Evolutionary conservation across 2,329 filamentous ascomycete species (phyloP).

Genomic region (Calonectria pseudoreteaudii): DNA sequence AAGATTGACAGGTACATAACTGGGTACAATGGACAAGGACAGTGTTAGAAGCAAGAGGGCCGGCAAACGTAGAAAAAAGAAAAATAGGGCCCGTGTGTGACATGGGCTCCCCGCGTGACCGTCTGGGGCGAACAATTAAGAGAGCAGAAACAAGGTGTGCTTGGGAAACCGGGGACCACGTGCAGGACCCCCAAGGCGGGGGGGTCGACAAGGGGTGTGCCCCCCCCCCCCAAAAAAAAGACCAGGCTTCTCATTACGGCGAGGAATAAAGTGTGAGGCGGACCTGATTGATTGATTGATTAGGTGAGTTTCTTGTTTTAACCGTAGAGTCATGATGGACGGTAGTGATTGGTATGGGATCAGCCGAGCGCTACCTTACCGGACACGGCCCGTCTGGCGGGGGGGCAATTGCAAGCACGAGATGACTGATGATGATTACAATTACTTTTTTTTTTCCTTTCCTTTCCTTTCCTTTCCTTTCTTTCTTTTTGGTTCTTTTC

Average conservation of each 20-base stretch:
- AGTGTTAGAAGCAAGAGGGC: background rate
- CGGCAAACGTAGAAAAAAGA: background rate
- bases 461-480: background rate
- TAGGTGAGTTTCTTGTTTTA: background rate
- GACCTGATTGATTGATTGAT: background rate
- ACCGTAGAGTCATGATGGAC: background rate
- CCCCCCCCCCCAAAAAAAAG: background rate
- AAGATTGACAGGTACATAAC: background rate
- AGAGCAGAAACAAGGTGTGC: background rate
- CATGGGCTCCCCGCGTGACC: constrained; percentile 9
- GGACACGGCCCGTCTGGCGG: background rate
- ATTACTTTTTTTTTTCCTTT: background rate
- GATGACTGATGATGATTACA: background rate
- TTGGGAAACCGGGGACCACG: constrained; percentile 1
- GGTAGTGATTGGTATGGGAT: background rate
- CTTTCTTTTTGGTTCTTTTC: background rate
- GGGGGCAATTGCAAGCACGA: background rate
- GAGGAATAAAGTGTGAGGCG: background rate
- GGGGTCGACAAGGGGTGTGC: background rate
- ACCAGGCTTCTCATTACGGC: background rate
- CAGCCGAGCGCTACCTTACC: background rate
- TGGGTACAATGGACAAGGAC: background rate
- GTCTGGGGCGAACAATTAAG: background rate
- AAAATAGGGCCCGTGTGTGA: constrained; percentile 9
- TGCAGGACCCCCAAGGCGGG: background rate